Evolutionary conservation across 1,284 basidiomycete genomes (phyloP), one percentile per base, ranked within the genome.

Genomic region (Austroboletus rostrupii): DNA sequence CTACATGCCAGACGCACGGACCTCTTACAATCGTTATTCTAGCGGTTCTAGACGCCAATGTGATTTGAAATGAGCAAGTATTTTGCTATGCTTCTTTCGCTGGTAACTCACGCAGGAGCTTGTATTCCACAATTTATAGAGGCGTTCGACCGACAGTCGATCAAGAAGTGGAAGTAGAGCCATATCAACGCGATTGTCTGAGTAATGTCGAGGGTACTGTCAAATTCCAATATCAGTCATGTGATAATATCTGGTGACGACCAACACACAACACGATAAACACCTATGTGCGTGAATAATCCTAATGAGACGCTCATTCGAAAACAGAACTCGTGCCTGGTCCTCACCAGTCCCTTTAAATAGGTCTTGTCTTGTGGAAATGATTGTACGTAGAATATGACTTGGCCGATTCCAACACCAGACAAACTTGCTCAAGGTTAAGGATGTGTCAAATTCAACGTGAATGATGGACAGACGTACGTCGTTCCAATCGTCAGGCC

Each of bases 331-430:
- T 16, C 13, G 32, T 13, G 4, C 32, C 14, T 8, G 32, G 32
- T 33, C 2, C 32, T 33, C 32, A 33, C 57, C 41, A 47, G 16
- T 5, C 11, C 4, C 38, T 45, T 56, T 5, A 62, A 10, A 3
- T 17, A 20, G n/a, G 31, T 5, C 29, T 20, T n/a, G 28, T 64
- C 60, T 9, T 6, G 20, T 13, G 58, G 62, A 53, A 61, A 61
- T 7, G 46, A 42, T 31, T 12, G n/a, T 10, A 50, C 5, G 39
- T 65, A 65, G 40, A 54, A 56, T 37, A 49, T 19, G 43, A 52
- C 50, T 50, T 62, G 62, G 36, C 47, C 39, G 9, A 50, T 3
- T 29, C 32, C 48, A 12, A 57, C 43, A 16, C 61, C 59, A 14
- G 61, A 61, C 31, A 61, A 42, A 10, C 59, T 60, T 31, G 37